Conservation (phyloP, 2,329 filamentous ascomycete species). For the Ambrosiella xylebori region DNA sequence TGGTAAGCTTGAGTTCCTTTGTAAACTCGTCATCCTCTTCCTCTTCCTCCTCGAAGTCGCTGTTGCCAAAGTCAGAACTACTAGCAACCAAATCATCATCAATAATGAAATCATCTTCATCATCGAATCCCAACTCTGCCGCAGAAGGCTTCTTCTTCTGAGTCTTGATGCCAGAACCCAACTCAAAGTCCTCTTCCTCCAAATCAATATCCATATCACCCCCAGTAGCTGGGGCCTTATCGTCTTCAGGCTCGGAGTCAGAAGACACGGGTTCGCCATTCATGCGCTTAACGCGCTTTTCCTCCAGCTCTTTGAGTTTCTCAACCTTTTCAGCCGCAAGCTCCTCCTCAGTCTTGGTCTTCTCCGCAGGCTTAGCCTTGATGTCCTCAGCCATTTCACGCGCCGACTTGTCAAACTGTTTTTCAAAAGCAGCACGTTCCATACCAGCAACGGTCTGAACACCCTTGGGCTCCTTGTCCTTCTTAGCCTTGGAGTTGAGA, state of each 20-base stretch:
- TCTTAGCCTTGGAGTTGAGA: constrained; percentile 21
- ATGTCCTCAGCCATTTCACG: constrained; percentile 71
- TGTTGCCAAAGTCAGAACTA: constrained; percentile 48
- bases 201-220: constrained; percentile 17
- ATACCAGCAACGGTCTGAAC: constrained; percentile 29
- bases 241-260: constrained; percentile 30
- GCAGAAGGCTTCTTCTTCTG: constrained; percentile 29
- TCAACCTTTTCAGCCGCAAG: constrained; percentile 60
- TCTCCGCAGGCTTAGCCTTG: constrained; percentile 67
- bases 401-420: constrained; percentile 72
- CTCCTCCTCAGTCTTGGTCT: constrained; percentile 85
- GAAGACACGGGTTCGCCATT: constrained; percentile 57
- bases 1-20: constrained; percentile 41
- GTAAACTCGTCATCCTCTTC: constrained; percentile 48
- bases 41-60: constrained; percentile 26
- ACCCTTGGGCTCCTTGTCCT: constrained; percentile 5
- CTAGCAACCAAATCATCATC: constrained; percentile 79
- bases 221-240: constrained; percentile 5
- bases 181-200: constrained; percentile 38
- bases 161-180: constrained; percentile 41
- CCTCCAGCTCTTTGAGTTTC: constrained; percentile 63
- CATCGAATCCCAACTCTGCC: constrained; percentile 58
- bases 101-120: constrained; percentile 85
- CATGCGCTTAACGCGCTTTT: constrained; percentile 72
- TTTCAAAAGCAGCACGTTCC: constrained; percentile 54